phyloP scores from a whole-genome alignment of 805 yeast genomes.

The Nakazawaea molendinolei region DNA sequence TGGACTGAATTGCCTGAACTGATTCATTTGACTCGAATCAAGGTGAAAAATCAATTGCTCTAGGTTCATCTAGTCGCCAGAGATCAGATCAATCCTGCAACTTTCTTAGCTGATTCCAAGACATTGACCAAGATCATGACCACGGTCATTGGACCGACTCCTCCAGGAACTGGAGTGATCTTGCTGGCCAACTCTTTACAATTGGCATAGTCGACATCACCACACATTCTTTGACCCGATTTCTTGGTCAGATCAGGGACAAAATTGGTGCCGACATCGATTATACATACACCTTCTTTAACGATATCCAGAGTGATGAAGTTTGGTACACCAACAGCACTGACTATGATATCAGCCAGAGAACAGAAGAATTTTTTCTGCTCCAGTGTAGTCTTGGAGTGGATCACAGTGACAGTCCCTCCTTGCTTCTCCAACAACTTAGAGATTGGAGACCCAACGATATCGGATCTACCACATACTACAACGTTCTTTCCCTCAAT shows the following conservation, averaged over 20 bases:
- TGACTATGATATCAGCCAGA: constrained; percentile 69
- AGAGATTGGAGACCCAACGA: constrained; percentile 79
- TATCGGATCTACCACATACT: constrained; percentile 79
- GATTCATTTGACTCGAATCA: no score
- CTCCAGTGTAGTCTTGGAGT: constrained; percentile 53
- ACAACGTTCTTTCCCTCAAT: constrained; percentile 70
- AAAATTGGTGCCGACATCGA: constrained; percentile 81
- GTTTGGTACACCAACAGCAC: constrained; percentile 68
- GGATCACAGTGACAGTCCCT: constrained; percentile 74
- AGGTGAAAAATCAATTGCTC: no score
- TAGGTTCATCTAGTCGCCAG: not conserved
- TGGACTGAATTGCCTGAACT: no score
- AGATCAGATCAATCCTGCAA: constrained; percentile 9
- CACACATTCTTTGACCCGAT: constrained; percentile 66
- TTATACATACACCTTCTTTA: constrained; percentile 58
- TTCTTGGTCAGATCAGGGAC: constrained; percentile 59
- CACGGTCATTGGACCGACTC: constrained; percentile 90
- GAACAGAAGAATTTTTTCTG: constrained; percentile 40
- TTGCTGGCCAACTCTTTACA: constrained; percentile 50
- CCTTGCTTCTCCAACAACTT: constrained; percentile 61
- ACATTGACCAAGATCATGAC: constrained; percentile 76
- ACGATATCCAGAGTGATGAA: constrained; percentile 75
- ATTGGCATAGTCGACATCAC: constrained; percentile 65
- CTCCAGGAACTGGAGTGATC: constrained; percentile 88
- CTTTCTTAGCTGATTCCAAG: constrained; percentile 56